Evolutionary conservation across 2,329 filamentous ascomycete species (phyloP), one percentile per base, ranked within the genome.

Genomic region (Sporothrix dimorphospora): DNA sequence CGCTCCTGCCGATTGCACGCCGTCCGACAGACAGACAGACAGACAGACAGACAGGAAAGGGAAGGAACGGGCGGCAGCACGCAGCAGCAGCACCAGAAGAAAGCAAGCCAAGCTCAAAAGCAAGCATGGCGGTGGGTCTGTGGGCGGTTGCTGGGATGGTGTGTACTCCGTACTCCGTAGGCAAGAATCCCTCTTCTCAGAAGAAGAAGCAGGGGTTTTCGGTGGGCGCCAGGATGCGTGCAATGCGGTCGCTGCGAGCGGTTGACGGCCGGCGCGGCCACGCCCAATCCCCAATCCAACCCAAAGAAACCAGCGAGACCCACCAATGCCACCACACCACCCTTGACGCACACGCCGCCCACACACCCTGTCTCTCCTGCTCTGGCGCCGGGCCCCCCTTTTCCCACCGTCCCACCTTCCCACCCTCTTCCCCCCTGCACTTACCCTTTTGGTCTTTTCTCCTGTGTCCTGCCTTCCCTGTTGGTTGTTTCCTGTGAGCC

Each of bases 341-440:
- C 38, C 51, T 72, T 34, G 70, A 49, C 70, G 57, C 69, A 70
- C 69, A 72, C 69, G 12, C 69, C 69, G 12, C 69, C 70, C 72
- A 65, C 59, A 66, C 63, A 21, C 21, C 47, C 45, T 34, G 27
- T 53, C n/a, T n/a, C n/a, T 67, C 24, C 27, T 67, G 65, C 65
- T 66, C 63, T 51, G 65, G 65, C 65, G 45, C 65, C 65, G 61
- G 59, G 40, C 45, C 30, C 40, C 69, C 49, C 45, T 47, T 71
- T 72, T 69, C 38, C 61, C 11, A 21, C 63, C n/a, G n/a, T n/a
- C n/a, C n/a, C n/a, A n/a, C n/a, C n/a, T n/a, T n/a, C n/a, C n/a
- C n/a, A n/a, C n/a, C n/a, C n/a, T 61, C 71, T 34, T 11, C 40
- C 57, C 66, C 27, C 63, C 66, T 69, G 69, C 57, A 53, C 72